These are phyloP conservation scores for Marasmius oreades DNA, from an alignment of 1,284 basidiomycete species.

Conservation along the genomic window DNA sequence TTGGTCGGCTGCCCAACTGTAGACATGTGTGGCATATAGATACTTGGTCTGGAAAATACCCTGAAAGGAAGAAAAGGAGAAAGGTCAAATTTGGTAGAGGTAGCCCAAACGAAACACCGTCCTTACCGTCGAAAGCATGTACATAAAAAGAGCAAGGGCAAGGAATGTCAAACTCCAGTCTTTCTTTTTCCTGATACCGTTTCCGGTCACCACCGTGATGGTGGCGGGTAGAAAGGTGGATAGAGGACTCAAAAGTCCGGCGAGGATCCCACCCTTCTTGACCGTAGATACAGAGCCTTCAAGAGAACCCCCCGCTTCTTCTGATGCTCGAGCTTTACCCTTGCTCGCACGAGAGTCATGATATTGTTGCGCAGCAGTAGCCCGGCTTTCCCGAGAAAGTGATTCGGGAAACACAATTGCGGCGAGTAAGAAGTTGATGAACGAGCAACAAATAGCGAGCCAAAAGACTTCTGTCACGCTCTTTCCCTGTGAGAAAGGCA, in stretches of 20 bases:
- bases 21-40: slow-evolving; percentile 49
- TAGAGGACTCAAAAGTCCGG: slow-evolving; percentile 44
- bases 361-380: slow-evolving; percentile 29
- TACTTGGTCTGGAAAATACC: slow-evolving; percentile 50
- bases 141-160: slow-evolving; percentile 41
- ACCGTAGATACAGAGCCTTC: slow-evolving; percentile 10
- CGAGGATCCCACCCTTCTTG: slow-evolving; percentile 20
- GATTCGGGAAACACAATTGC: slow-evolving; percentile 67
- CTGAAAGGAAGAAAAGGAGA: slow-evolving; percentile 23
- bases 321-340: slow-evolving; percentile 22
- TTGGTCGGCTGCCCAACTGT: slow-evolving; percentile 46
- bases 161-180: slow-evolving; percentile 50
- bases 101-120: slow-evolving; percentile 8
- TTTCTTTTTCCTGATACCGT: slow-evolving; percentile 28
- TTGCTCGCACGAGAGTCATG: slow-evolving; percentile 18
- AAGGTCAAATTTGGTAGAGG: background rate
- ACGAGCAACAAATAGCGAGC: slow-evolving; percentile 44
- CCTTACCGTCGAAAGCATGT: slow-evolving; percentile 46
- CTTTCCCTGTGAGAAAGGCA: slow-evolving; percentile 17
- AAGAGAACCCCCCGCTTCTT: background rate
- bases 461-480: slow-evolving; percentile 59
- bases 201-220: slow-evolving; percentile 24
- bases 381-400: slow-evolving; percentile 42
- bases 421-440: slow-evolving; percentile 47
- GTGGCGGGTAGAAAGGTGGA: slow-evolving; percentile 50